phyloP scores from a whole-genome alignment of 1,284 basidiomycete species.

The Pterulicium gracile region DNA sequence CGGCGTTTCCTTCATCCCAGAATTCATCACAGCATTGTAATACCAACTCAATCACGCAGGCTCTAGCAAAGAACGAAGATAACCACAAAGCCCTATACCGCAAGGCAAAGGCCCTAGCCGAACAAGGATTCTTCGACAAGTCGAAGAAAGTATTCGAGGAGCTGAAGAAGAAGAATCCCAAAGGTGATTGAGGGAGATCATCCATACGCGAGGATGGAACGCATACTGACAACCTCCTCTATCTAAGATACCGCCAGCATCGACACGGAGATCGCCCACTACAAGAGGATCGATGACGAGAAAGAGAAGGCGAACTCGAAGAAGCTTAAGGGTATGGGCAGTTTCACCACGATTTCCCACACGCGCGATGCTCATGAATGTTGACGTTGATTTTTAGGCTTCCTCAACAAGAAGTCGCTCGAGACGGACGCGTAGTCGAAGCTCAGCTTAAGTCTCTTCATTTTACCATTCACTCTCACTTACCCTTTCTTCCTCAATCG shows the following conservation, averaged over 20 bases:
- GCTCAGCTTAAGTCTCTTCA: too few species aligned
- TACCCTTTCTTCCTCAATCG: too few species aligned
- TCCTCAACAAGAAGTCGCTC: background rate
- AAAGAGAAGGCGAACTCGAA: conserved; percentile 52
- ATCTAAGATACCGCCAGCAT: conserved; percentile 42
- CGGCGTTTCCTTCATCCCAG: conserved; percentile 1
- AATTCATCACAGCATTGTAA: conserved; percentile 3
- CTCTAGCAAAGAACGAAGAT: conserved; percentile 56
- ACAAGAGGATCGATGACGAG: conserved; percentile 51
- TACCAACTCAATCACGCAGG: conserved; percentile 26
- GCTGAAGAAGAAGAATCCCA: conserved; percentile 46
- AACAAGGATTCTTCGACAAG: conserved; percentile 64
- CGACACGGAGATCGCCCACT: conserved; percentile 47
- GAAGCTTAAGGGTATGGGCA: conserved; percentile 61
- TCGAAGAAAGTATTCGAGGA: conserved; percentile 54
- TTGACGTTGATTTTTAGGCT: background rate
- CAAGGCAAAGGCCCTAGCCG: conserved; percentile 69
- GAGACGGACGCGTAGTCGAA: too few species aligned
- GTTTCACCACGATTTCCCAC: background rate
- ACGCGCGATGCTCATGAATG: background rate
- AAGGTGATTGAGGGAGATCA: conserved; percentile 27
- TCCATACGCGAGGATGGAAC: background rate
- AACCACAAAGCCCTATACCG: conserved; percentile 72
- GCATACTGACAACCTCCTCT: conserved; percentile 3
- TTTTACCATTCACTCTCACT: too few species aligned